Evolutionary conservation across 2,329 filamentous ascomycete genomes (phyloP).

Genomic region (Lecanosticta acicola): DNA sequence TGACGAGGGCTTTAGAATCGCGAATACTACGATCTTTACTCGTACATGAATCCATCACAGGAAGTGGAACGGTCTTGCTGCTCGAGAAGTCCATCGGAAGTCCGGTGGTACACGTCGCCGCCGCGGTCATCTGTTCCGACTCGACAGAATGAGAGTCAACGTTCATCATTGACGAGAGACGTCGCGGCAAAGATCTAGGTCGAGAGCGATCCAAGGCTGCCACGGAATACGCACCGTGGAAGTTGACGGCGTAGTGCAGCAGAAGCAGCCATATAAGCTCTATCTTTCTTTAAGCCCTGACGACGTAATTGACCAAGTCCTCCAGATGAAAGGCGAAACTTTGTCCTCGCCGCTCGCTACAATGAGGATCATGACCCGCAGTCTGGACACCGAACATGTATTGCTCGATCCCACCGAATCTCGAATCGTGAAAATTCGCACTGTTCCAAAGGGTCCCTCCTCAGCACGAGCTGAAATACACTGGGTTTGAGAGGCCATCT

Average conservation of each 20-base stretch:
- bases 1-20: constrained; percentile 28
- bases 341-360: constrained; percentile 25
- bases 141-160: constrained; percentile 36
- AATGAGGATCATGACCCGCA: constrained; percentile 29
- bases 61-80: constrained; percentile 31
- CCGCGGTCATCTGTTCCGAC: constrained; percentile 33
- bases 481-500: constrained; percentile 33
- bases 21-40: constrained; percentile 28
- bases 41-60: constrained; percentile 29
- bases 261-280: constrained; percentile 29
- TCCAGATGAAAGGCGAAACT: constrained; percentile 30
- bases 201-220: constrained; percentile 29
- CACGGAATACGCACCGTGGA: constrained; percentile 27
- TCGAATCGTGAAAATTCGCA: constrained; percentile 22
- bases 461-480: constrained; percentile 28
- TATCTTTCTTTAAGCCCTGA: not conserved
- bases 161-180: constrained; percentile 32
- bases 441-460: constrained; percentile 23
- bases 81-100: constrained; percentile 22
- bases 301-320: constrained; percentile 1
- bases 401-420: not conserved
- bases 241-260: constrained; percentile 35
- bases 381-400: constrained; percentile 9
- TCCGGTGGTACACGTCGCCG: constrained; percentile 31
- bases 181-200: constrained; percentile 33